Percentiles rank a stretch among this genome's conserved stretches.
These are phyloP conservation scores for Ailanthus altissimus DNA, from an alignment of 345 rosid species.

Conservation along the genomic window DNA sequence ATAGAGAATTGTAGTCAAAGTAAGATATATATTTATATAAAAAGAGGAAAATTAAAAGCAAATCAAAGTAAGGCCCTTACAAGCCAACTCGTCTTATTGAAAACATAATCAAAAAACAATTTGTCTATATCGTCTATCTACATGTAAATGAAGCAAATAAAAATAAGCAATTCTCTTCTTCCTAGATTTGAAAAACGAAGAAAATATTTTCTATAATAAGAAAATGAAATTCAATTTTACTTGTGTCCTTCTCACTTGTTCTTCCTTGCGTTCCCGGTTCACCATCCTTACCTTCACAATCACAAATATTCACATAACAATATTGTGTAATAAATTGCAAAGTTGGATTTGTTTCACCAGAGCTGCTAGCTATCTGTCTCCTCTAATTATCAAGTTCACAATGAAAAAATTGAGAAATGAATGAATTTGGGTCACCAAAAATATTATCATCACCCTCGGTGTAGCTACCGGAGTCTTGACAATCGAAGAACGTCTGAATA, in stretches of 20 bases:
- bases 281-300: background rate
- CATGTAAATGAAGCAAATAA: conserved; percentile 15
- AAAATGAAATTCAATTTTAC: background rate
- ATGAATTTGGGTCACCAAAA: conserved; percentile 43
- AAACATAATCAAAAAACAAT: background rate
- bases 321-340: background rate
- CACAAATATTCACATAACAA: conserved; percentile 10
- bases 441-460: conserved; percentile 37
- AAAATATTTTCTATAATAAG: background rate
- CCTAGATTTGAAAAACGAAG: background rate
- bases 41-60: background rate
- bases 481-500: conserved; percentile 45
- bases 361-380: background rate
- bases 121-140: background rate
- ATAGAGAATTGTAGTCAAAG: background rate
- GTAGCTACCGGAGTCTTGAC: conserved; percentile 33
- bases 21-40: background rate
- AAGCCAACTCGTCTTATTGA: conserved; percentile 2
- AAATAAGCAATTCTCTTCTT: conserved; percentile 7
- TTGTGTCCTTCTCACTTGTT: background rate
- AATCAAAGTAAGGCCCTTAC: conserved; percentile 1
- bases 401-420: conserved; percentile 32
- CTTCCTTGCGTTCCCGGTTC: background rate
- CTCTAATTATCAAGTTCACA: conserved; percentile 32
- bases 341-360: conserved; percentile 1